Percentiles rank a stretch among this genome's conserved stretches.
These are phyloP conservation scores for Inga leiocalycina DNA, from an alignment of 306 rosid genomes.

Conservation along the genomic window DNA sequence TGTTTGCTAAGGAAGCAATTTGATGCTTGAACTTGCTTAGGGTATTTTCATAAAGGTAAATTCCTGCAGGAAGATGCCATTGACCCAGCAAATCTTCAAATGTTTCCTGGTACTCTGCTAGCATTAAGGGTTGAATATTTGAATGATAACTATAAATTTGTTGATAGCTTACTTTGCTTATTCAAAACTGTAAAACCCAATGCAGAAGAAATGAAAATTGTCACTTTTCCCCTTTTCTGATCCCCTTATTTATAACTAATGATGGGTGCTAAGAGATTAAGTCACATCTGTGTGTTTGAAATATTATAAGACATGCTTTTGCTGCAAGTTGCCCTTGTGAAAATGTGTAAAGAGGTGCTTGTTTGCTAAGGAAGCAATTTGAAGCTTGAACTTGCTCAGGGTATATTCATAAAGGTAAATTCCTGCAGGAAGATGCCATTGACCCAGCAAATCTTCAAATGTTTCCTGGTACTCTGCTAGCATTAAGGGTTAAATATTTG, in stretches of 20 bases:
- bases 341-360: background rate
- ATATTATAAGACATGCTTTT: slow-evolving; percentile 1
- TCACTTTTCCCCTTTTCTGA: background rate
- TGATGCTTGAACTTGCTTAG: background rate
- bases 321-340: background rate
- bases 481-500: background rate
- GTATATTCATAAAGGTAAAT: background rate
- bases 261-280: no score
- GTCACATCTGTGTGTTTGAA: background rate
- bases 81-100: background rate
- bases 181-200: background rate
- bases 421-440: background rate
- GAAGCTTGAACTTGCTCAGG: background rate
- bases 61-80: background rate
- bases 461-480: background rate
- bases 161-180: background rate
- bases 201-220: slow-evolving; percentile 10
- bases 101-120: background rate
- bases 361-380: background rate
- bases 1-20: background rate
- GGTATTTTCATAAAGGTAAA: background rate
- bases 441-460: background rate
- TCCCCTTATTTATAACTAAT: background rate
- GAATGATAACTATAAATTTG: slow-evolving; percentile 1
- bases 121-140: background rate